A percentile compares a stretch with the other conserved stretches of the same genome.
These are phyloP conservation scores for Beta macrorhiza DNA, from an alignment of 179 eudicot species.

Conservation along the genomic window DNA sequence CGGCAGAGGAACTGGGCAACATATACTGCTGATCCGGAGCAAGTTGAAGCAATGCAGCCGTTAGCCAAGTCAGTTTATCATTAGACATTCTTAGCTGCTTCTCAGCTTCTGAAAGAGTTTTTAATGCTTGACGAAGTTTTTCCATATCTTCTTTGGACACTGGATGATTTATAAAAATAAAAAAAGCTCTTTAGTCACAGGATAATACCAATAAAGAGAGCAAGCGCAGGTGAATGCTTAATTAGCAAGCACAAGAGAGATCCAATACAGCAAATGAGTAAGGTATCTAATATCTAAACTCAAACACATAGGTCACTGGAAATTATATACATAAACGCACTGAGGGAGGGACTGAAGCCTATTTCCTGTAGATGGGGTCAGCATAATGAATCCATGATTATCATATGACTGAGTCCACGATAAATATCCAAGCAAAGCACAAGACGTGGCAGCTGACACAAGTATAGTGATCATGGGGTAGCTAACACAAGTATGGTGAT, in stretches of 20 bases:
- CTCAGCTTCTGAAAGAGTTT: conserved; percentile 91
- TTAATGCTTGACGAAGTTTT: conserved; percentile 87
- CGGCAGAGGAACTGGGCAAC: conserved; percentile 72
- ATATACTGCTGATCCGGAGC: conserved; percentile 90
- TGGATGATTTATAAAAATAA: conserved; percentile 26
- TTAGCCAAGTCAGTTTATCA: conserved; percentile 92
- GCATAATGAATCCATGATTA: neutral
- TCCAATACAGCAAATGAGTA: neutral
- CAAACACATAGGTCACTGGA: no score
- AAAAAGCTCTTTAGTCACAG: neutral
- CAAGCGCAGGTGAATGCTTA: neutral
- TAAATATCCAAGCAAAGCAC: neutral
- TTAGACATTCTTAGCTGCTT: conserved; percentile 86
- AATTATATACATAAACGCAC: neutral
- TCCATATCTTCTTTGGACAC: conserved; percentile 91
- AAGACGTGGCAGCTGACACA: no score
- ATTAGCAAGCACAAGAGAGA: neutral
- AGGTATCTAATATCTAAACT: neutral
- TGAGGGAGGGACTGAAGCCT: neutral
- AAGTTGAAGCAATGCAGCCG: conserved; percentile 90
- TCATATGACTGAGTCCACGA: neutral
- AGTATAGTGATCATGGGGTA: no score
- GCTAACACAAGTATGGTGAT: no score
- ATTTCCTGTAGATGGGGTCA: neutral
- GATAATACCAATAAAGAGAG: neutral